Percentiles rank a stretch among this genome's conserved stretches.
These are phyloP conservation scores for Dichotomopilus funicola DNA, from an alignment of 2,329 filamentous ascomycete genomes.

Conservation along the genomic window DNA sequence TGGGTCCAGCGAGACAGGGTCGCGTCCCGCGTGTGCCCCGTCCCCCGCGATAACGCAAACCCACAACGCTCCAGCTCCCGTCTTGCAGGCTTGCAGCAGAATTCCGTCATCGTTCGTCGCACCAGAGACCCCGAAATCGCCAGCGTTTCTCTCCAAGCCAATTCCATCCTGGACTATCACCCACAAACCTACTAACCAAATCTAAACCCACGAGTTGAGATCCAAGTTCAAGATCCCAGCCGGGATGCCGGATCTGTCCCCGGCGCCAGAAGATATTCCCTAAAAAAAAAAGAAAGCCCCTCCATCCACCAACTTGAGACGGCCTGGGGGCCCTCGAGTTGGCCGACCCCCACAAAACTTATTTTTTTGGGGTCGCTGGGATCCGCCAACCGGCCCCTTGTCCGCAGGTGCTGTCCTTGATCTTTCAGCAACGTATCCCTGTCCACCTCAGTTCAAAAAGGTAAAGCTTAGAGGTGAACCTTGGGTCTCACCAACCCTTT, in stretches of 20 bases:
- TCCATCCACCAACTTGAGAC: conserved; percentile 1
- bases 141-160: too few species aligned
- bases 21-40: too few species aligned
- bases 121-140: too few species aligned
- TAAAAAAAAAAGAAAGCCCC: neutral
- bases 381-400: conserved; percentile 6
- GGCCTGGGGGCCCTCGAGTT: neutral
- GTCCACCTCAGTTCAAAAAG: conserved; percentile 5
- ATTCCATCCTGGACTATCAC: too few species aligned
- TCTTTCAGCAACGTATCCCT: conserved; percentile 8
- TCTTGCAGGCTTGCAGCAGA: too few species aligned
- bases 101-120: too few species aligned
- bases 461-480: neutral
- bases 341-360: conserved; percentile 18
- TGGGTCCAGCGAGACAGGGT: too few species aligned
- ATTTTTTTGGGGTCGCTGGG: conserved; percentile 16
- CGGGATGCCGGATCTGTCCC: neutral
- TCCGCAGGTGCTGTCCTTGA: conserved; percentile 3
- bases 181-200: too few species aligned
- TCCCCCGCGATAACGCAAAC: too few species aligned
- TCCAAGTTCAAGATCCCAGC: too few species aligned
- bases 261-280: neutral
- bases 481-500: neutral
- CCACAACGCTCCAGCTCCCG: too few species aligned
- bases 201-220: too few species aligned